Percentiles rank a stretch among this genome's conserved stretches.
These are phyloP conservation scores for Porphyrellus sp. DNA, from an alignment of 1,284 basidiomycete species.

Conservation along the genomic window DNA sequence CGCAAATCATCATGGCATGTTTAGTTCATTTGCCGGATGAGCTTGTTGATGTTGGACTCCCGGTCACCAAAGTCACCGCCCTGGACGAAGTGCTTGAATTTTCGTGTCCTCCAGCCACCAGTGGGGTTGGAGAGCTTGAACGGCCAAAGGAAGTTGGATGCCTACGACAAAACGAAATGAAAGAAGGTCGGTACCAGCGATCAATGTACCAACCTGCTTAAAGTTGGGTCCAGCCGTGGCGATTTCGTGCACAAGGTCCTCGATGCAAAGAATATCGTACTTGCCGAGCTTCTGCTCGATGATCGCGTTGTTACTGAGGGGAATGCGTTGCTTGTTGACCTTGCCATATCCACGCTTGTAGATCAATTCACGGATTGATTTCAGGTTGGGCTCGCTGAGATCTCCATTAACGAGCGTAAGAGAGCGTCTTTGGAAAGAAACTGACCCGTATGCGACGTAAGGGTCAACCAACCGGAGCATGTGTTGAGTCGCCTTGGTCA, in stretches of 20 bases:
- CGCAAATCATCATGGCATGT: constrained; percentile 6
- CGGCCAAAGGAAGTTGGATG: constrained; percentile 95
- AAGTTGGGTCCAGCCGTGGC: constrained; percentile 96
- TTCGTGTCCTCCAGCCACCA: constrained; percentile 95
- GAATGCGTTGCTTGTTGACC: constrained; percentile 96
- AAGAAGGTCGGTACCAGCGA: background rate
- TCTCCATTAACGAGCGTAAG: constrained; percentile 6
- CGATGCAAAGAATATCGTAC: constrained; percentile 95
- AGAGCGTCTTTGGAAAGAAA: constrained; percentile 14
- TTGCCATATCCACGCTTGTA: constrained; percentile 99
- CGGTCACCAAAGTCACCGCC: constrained; percentile 97
- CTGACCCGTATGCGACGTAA: constrained; percentile 93
- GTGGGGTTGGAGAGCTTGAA: constrained; percentile 99
- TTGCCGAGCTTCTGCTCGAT: constrained; percentile 93
- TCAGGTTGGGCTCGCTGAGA: constrained; percentile 87
- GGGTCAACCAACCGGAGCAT: constrained; percentile 98
- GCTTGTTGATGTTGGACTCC: constrained; percentile 94
- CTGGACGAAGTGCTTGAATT: constrained; percentile 94
- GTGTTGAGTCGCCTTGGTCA: constrained; percentile 94
- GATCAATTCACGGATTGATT: constrained; percentile 94
- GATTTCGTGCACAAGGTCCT: constrained; percentile 99
- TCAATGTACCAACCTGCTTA: constrained; percentile 71
- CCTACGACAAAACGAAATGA: constrained; percentile 41
- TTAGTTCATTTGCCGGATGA: constrained; percentile 96
- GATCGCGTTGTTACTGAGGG: constrained; percentile 90